These are phyloP conservation scores for Ascochyta rabiei DNA, from an alignment of 2,329 filamentous ascomycete genomes.

Conservation along the genomic window DNA sequence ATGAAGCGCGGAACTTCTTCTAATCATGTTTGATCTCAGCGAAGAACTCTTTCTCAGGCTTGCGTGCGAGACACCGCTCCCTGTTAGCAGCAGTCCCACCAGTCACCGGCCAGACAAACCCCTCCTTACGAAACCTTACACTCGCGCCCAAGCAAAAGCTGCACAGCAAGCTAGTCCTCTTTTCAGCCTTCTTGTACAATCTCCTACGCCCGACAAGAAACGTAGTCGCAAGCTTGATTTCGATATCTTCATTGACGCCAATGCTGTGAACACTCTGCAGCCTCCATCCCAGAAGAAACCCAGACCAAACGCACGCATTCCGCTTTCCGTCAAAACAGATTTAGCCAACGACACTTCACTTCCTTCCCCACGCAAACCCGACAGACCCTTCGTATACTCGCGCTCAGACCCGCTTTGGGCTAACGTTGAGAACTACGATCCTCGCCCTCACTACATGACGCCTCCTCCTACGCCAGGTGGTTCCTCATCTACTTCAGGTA, in stretches of 20 bases:
- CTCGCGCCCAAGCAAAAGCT: constrained; percentile 2
- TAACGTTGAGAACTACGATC: constrained; percentile 26
- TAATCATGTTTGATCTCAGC: constrained; percentile 6
- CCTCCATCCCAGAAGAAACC: constrained; percentile 11
- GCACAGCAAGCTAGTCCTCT: background rate
- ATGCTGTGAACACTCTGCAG: background rate
- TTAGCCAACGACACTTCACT: constrained; percentile 18
- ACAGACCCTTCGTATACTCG: constrained; percentile 18
- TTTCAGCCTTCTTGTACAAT: too few relatives aligned
- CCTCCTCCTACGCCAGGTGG: constrained; percentile 1
- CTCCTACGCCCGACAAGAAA: constrained; percentile 10
- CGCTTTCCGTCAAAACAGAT: constrained; percentile 11
- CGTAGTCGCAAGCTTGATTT: constrained; percentile 18
- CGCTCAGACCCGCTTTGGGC: constrained; percentile 23
- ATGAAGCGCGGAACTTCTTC: background rate
- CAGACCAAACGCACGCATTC: constrained; percentile 11
- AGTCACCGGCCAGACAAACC: background rate
- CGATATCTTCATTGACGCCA: constrained; percentile 21
- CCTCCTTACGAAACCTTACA: background rate
- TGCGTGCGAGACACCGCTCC: constrained; percentile 17
- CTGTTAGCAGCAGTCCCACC: background rate
- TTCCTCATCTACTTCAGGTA: background rate
- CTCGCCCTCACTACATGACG: constrained; percentile 3
- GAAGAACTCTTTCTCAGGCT: constrained; percentile 13
- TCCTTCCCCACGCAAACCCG: constrained; percentile 14